These are phyloP conservation scores for Aegilops speltoides DNA, from an alignment of 176 grass and related monocot genomes.

Conservation along the genomic window DNA sequence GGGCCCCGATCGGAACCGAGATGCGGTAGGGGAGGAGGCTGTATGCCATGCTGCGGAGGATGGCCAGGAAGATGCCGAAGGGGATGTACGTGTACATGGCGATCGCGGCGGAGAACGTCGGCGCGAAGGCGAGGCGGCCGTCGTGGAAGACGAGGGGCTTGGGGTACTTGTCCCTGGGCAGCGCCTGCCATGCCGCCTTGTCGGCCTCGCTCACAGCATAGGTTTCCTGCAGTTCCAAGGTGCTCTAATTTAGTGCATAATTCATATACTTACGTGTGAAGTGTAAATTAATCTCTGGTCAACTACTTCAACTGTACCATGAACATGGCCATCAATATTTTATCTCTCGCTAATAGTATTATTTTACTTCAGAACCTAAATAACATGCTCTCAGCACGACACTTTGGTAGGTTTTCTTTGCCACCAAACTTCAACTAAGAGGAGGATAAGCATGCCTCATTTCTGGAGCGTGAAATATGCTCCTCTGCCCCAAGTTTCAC, in stretches of 20 bases:
- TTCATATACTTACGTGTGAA: neutral
- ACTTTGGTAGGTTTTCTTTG: conserved; percentile 32
- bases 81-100: conserved; percentile 79
- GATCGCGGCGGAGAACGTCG: conserved; percentile 38
- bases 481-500: conserved; percentile 7
- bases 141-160: conserved; percentile 73
- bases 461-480: neutral
- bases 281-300: neutral
- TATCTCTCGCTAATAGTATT: neutral
- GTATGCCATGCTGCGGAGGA: conserved; percentile 39
- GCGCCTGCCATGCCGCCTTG: conserved; percentile 47
- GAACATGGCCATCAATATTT: neutral
- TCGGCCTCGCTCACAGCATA: conserved; percentile 42
- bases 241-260: neutral
- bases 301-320: neutral
- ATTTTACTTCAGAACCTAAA: neutral
- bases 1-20: conserved; percentile 44
- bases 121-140: conserved; percentile 67
- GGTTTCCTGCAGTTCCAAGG: conserved; percentile 34
- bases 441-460: neutral
- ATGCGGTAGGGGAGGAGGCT: conserved; percentile 57
- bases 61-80: conserved; percentile 38
- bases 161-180: conserved; percentile 47
- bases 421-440: conserved; percentile 42
- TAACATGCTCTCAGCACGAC: conserved; percentile 2